Percentiles rank a stretch among this genome's conserved stretches.
These are phyloP conservation scores for Ceratonia siliqua DNA, from an alignment of 306 rosid species.

Conservation along the genomic window DNA sequence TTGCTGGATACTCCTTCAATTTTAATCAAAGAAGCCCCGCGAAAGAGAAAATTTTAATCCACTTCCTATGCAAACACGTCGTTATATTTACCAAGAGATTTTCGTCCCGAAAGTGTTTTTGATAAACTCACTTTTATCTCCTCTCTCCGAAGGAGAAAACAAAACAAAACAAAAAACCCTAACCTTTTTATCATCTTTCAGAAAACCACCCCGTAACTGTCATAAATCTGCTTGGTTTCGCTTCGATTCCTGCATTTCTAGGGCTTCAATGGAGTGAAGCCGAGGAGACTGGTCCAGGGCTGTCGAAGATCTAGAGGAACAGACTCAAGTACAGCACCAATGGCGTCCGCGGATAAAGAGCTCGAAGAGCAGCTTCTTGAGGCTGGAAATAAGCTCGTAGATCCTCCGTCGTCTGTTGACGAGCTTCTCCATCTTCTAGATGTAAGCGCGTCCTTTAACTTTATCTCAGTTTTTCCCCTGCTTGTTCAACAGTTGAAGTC, in stretches of 20 bases:
- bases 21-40: too few species aligned
- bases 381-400: slow-evolving; percentile 69
- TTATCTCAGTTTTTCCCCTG: neutral
- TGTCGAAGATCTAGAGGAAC: slow-evolving; percentile 51
- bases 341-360: slow-evolving; percentile 73
- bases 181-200: slow-evolving; percentile 32
- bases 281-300: slow-evolving; percentile 16
- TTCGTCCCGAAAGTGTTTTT: neutral
- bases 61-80: neutral
- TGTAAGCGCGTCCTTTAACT: slow-evolving; percentile 45
- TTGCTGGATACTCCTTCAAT: slow-evolving; percentile 27
- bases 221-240: slow-evolving; percentile 2
- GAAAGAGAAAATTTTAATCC: neutral
- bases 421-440: slow-evolving; percentile 71
- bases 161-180: slow-evolving; percentile 47
- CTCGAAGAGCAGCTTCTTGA: slow-evolving; percentile 67
- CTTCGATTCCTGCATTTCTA: slow-evolving; percentile 35
- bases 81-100: neutral
- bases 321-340: slow-evolving; percentile 29
- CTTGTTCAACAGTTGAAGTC: neutral
- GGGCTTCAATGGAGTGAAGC: slow-evolving; percentile 58
- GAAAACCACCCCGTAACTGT: neutral
- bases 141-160: neutral
- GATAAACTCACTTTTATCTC: slow-evolving; percentile 3
- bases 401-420: slow-evolving; percentile 61